Base-by-base conservation (phyloP, 2,329 filamentous ascomycete genomes). In the Cladosporium sp. region DNA sequence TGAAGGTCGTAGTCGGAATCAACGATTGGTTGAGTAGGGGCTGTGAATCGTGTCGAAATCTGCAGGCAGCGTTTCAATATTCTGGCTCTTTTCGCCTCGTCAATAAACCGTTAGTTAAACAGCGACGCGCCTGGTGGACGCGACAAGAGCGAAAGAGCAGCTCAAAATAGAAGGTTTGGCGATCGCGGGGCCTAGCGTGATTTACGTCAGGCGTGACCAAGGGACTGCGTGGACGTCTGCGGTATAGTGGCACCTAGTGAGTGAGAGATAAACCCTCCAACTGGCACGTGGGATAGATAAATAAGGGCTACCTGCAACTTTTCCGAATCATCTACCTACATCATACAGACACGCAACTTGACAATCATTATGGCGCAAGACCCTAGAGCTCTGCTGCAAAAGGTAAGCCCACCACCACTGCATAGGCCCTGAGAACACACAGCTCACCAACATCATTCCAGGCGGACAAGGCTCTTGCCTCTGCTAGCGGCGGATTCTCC, bases 391-490 rank as follows among this genome's bases (percentile, higher is more conserved):
- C 76, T 93, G 51, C 76, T 92, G 41, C 85, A 90, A 70, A 88
- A 90, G 79, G 86, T 89, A 45, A 50, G 32, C 50, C 38, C 19
- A 4, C 32, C 62, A 55, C 65, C 54, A 54, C 29, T 39, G 15
- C 29, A 3, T 16, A 18, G 18, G 20, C 39, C 32, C 12, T n/a
- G 32, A 11, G 12, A 16, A 25, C 33, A n/a, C 38, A 29, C 43
- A 27, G n/a, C 43, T 49, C 29, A 50, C 43, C 38, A 43, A 51
- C 43, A 42, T 38, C 27, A 39, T n/a, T 36, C 7, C 40, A 96
- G 91, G 93, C 93, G 73, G 88, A 96, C 65, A 95, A 93, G 75
- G 78, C 83, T 46, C 79, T 87, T 20, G 73, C 83, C 61, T 77
- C 85, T 59, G 91, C 92, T 35, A 76, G 81, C 16, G 77, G 86